phyloP scores from a whole-genome alignment of 2,329 filamentous ascomycete species.

The Hymenoscyphus repandus region DNA sequence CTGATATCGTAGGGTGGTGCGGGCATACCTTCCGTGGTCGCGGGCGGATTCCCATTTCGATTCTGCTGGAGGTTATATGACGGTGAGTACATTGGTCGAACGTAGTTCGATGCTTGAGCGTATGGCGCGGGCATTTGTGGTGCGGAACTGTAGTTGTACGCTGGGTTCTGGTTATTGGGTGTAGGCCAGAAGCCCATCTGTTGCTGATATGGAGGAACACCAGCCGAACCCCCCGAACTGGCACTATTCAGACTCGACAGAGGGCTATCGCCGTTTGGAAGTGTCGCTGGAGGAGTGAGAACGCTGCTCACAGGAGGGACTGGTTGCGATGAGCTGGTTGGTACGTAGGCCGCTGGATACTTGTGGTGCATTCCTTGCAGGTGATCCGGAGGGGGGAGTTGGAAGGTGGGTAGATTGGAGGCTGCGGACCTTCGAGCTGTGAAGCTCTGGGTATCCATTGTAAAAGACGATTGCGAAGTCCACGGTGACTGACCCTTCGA shows the following conservation, averaged over 20 bases:
- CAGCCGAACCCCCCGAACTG: constrained; percentile 53
- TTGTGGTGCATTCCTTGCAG: constrained; percentile 41
- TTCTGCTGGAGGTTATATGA: constrained; percentile 44
- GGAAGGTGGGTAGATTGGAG: constrained; percentile 62
- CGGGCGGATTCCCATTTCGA: constrained; percentile 54
- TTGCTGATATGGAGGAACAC: constrained; percentile 48
- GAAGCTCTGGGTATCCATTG: constrained; percentile 60
- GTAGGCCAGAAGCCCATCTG: constrained; percentile 58
- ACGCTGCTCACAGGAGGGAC: constrained; percentile 35
- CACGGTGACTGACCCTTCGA: constrained; percentile 10
- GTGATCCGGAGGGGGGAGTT: constrained; percentile 58
- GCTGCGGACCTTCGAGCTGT: constrained; percentile 66
- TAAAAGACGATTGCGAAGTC: constrained; percentile 27
- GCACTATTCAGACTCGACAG: constrained; percentile 56
- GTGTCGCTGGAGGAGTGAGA: constrained; percentile 41
- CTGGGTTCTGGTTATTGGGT: constrained; percentile 34
- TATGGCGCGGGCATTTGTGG: constrained; percentile 30
- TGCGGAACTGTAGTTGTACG: constrained; percentile 52
- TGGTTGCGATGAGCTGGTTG: constrained; percentile 34
- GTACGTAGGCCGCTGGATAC: constrained; percentile 49
- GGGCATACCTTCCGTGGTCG: constrained; percentile 56
- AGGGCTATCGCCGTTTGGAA: constrained; percentile 54
- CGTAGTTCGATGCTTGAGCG: constrained; percentile 24
- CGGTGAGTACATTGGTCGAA: constrained; percentile 52
- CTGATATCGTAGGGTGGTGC: constrained; percentile 62